Evolutionary conservation across 208 protist species (phyloP), one percentile per base, ranked within the genome.

Genomic region (Phytomonas sp.): DNA sequence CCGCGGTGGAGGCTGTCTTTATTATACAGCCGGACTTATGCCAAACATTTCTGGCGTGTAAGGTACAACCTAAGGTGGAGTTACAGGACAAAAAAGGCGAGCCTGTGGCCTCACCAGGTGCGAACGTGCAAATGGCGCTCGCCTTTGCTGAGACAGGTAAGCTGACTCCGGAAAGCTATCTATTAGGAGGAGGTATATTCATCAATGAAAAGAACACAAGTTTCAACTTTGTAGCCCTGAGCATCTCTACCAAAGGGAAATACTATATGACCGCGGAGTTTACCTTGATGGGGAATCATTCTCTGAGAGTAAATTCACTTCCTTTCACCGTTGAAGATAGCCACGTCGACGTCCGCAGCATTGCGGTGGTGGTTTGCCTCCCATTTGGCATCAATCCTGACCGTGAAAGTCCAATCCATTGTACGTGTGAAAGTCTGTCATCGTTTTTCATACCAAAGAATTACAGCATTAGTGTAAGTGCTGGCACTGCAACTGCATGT

Each of bases 241-340:
- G 73, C 36, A 62, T 96, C 13, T 79, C 79, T 7, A 79, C 69
- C 23, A 64, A 59, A 0, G 91, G 91, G 53, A 70, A 43, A 0
- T 96, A 92, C 69, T 59, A 73, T 13, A 82, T 96, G 82, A 68
- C 68, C 17, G 88, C 84, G 4, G 80, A 72, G 5, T 77, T 96
- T 62, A 86, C 76, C 32, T 76, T 96, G 4, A 20, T 68, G 26
- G 83, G 78, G 60, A 80, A 83, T 13, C 23, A 11, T 20, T 74
- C 67, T 15, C 69, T 96, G n/a, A 23, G 72, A 13, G 76, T 74
- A 11, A 76, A 43, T 23, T 90, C 88, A 28, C 60, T n/a, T 32
- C 28, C 53, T 26, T 70, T 95, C 71, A 75, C 63, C 4, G 90
- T 93, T 30, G 59, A 63, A 7, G 65, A 61, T 11, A 70, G 62